A percentile compares a stretch with the other conserved stretches of the same genome.
Evolutionary conservation across 2,329 filamentous ascomycete species (phyloP).

Genomic region (Orbilia oligospora): DNA sequence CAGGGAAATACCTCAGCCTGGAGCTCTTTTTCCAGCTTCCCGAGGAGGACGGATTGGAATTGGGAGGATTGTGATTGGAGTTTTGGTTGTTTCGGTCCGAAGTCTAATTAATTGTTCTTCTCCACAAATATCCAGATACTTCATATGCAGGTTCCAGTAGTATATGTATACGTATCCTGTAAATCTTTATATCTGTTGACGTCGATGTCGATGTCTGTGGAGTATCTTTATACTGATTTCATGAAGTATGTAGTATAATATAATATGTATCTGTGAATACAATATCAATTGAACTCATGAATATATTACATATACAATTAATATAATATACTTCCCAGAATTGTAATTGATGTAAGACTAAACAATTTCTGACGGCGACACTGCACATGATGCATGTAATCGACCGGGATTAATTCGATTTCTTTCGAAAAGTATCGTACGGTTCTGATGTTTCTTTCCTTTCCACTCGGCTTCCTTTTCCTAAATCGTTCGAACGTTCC

Average conservation of each 20-base stretch:
- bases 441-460: conserved; percentile 26
- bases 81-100: background rate
- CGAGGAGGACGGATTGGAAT: conserved; percentile 1
- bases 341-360: background rate
- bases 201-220: no score
- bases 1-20: conserved; percentile 15
- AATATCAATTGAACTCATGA: no score
- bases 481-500: conserved; percentile 13
- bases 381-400: background rate
- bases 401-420: background rate
- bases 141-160: no score
- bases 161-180: no score
- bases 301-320: no score
- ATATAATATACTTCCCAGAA: background rate
- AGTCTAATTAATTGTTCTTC: no score
- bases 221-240: no score
- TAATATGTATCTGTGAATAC: no score
- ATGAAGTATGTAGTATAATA: no score
- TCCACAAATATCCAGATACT: no score
- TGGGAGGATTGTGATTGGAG: background rate
- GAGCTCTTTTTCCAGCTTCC: conserved; percentile 2
- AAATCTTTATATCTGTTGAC: no score
- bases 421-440: conserved; percentile 30
- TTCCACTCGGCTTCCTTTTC: conserved; percentile 36
- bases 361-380: background rate